Conservation (phyloP, 2,329 filamentous ascomycete species). For the Chrysoporthe deuterocubensis region DNA sequence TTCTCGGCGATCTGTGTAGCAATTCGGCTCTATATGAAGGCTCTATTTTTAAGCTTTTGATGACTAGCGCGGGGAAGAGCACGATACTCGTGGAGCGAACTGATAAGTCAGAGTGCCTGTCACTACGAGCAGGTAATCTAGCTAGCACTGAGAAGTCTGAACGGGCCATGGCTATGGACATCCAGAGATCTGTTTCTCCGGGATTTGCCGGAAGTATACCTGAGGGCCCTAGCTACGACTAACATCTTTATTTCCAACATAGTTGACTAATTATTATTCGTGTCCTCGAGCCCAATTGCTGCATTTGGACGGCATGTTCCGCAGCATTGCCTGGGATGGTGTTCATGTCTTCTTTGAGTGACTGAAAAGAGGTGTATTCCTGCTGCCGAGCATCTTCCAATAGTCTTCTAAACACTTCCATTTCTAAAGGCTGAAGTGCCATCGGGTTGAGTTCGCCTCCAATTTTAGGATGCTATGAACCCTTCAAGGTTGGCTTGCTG, state of each 20-base stretch:
- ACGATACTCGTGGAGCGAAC: background rate
- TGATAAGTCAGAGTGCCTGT: background rate
- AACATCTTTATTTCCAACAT: background rate
- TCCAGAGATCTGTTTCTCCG: background rate
- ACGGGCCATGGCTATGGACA: background rate
- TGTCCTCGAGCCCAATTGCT: background rate
- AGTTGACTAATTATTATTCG: background rate
- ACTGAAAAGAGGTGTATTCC: too few relatives aligned
- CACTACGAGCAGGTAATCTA: slow-evolving; percentile 1
- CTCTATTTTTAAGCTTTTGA: background rate
- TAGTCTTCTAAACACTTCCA: too few relatives aligned
- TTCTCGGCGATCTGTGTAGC: background rate
- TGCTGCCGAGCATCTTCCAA: too few relatives aligned
- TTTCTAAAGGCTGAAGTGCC: too few relatives aligned
- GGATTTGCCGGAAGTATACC: background rate
- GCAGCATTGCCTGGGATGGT: too few relatives aligned
- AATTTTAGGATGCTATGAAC: too few relatives aligned
- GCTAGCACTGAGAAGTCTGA: background rate
- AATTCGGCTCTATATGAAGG: background rate
- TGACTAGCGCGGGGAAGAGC: slow-evolving; percentile 12
- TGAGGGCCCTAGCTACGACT: background rate
- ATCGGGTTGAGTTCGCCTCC: too few relatives aligned
- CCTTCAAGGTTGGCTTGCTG: too few relatives aligned
- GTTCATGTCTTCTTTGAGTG: too few relatives aligned
- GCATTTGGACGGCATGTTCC: too few relatives aligned